Evolutionary conservation across 371 early-diverging fungal genomes (phyloP).

Genomic region (Mucor velutinosus): DNA sequence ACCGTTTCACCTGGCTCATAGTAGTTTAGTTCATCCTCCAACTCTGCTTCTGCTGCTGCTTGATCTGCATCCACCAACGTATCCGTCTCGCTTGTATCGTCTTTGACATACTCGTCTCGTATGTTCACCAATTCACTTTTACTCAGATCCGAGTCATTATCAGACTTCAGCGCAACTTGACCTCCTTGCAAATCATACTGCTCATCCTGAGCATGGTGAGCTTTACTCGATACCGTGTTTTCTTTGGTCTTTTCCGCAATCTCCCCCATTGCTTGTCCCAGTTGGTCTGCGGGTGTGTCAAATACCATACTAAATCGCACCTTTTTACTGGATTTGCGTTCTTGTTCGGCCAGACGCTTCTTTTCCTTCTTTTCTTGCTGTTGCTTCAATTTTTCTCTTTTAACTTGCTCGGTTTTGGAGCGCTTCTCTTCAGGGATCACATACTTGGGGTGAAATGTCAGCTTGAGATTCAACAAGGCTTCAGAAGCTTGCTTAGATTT

Average conservation of each 20-base stretch:
- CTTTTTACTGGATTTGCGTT: not conserved
- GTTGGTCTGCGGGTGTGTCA: not conserved
- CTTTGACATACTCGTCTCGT: not conserved
- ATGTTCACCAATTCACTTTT: not conserved
- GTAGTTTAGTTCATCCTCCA: not conserved
- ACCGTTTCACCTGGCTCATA: constrained; percentile 3
- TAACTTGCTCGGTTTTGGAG: not conserved
- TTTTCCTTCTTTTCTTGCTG: constrained; percentile 8
- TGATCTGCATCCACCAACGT: not conserved
- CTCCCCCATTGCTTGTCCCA: not conserved
- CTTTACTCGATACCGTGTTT: not conserved
- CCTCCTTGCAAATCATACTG: not conserved
- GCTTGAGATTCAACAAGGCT: constrained; percentile 20
- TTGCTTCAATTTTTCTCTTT: constrained; percentile 4
- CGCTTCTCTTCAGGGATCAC: constrained; percentile 8
- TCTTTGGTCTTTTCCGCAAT: not conserved
- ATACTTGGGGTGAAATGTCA: constrained; percentile 42
- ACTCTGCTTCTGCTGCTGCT: not conserved
- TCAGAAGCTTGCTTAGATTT: constrained; percentile 21
- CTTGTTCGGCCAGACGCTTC: not conserved
- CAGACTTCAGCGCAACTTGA: not conserved
- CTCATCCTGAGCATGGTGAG: not conserved
- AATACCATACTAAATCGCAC: not conserved
- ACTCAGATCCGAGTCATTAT: not conserved
- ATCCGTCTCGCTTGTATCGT: not conserved